Evolutionary conservation across 306 rosid genomes (phyloP).

Genomic region (Castanopsis chinensis): DNA sequence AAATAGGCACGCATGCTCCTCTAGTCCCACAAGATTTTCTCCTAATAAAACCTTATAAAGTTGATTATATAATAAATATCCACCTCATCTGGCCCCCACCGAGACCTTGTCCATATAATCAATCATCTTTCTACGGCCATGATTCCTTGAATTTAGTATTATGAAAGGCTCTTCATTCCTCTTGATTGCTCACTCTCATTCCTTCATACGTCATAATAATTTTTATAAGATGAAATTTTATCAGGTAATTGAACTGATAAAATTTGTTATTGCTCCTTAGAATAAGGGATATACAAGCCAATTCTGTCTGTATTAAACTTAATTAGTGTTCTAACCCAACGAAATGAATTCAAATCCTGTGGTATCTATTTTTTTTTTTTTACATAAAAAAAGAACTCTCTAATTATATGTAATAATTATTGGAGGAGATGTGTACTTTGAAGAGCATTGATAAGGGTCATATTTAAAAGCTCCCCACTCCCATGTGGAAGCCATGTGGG

Average conservation of each 20-base stretch:
- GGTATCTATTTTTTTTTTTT: too few relatives aligned
- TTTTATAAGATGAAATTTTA: too few relatives aligned
- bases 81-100: background rate
- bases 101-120: background rate
- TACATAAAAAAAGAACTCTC: too few relatives aligned
- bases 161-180: background rate
- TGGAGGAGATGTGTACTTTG: constrained; percentile 17
- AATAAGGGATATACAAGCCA: too few relatives aligned
- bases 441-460: constrained; percentile 16
- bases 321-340: too few relatives aligned
- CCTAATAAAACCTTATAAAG: background rate
- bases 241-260: too few relatives aligned
- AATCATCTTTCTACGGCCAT: background rate
- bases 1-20: constrained; percentile 14
- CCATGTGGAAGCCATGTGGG: constrained; percentile 82
- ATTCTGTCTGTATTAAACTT: too few relatives aligned
- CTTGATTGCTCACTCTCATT: too few relatives aligned
- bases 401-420: background rate
- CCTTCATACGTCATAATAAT: too few relatives aligned
- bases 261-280: too few relatives aligned
- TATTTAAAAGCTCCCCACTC: constrained; percentile 45
- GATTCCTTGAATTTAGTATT: background rate
- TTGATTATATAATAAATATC: background rate
- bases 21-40: too few relatives aligned
- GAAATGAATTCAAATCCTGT: too few relatives aligned